phyloP scores from a whole-genome alignment of 2,329 filamentous ascomycete species.

The Cladophialophora immunda region DNA sequence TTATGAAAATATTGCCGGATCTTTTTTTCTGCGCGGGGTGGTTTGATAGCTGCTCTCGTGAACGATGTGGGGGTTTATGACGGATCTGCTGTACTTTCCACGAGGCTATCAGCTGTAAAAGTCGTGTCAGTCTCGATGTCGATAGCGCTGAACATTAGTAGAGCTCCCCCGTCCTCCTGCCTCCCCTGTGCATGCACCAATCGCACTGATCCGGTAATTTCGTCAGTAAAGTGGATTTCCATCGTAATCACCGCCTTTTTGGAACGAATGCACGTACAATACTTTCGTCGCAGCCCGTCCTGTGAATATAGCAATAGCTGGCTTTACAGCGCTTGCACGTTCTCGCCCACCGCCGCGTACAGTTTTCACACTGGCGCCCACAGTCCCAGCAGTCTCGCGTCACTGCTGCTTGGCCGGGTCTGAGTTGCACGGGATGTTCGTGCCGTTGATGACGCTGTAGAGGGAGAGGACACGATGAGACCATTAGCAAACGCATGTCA shows the following conservation, averaged over 20 bases:
- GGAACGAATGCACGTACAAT: slow-evolving; percentile 47
- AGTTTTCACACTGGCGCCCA: slow-evolving; percentile 75
- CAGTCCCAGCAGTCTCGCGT: slow-evolving; percentile 84
- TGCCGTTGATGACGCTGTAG: slow-evolving; percentile 16
- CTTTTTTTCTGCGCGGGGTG: no score
- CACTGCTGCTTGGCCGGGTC: slow-evolving; percentile 56
- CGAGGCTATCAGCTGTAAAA: no score
- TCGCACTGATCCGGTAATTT: slow-evolving; percentile 35
- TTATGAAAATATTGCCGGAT: no score
- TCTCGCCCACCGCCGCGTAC: slow-evolving; percentile 75
- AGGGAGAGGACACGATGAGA: slow-evolving; percentile 17
- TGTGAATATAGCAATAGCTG: slow-evolving; percentile 84
- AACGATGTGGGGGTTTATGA: no score
- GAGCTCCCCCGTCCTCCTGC: slow-evolving; percentile 33
- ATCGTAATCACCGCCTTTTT: slow-evolving; percentile 4
- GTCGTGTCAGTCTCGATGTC: no score
- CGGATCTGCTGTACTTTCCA: no score
- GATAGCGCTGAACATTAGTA: slow-evolving; percentile 18
- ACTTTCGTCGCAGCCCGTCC: slow-evolving; percentile 78
- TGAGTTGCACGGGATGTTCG: slow-evolving; percentile 18
- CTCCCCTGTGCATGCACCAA: slow-evolving; percentile 40
- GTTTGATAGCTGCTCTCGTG: no score
- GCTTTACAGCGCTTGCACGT: slow-evolving; percentile 76
- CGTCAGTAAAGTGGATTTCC: slow-evolving; percentile 1
- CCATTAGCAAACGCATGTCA: slow-evolving; percentile 14